Base-by-base conservation (phyloP, 768 basidiomycete species). In the Hypsizygus marmoreus region DNA sequence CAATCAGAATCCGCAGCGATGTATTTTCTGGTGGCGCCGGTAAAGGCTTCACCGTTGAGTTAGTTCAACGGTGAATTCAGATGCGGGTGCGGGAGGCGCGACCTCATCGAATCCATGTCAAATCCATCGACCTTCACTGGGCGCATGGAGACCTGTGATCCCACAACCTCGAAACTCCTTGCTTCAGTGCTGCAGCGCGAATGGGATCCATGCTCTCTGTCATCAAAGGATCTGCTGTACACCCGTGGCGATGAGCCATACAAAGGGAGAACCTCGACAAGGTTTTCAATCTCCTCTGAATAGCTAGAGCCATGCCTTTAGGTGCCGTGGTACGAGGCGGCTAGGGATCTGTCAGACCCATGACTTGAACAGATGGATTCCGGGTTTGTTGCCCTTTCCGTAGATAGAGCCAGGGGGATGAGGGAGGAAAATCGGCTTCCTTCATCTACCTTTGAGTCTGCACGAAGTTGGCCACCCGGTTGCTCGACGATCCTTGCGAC, bases 401-500 rank as follows among this genome's bases (percentile, higher is more conserved):
- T 55, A 9, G 68, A 64, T 2, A 84, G 59, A 1, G 76, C 65
- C 50, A 91, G 77, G 6, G 86, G 84, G 29, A 88, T 76, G 6
- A 86, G 65, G 64, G 85, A 83, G 1, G 84, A 87, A 68, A 91
- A 91, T 4, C 75, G 73, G 25, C 84, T 86, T 7, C 89, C 90
- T 55, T 76, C 63, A 34, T 71, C 74, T n/a, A 80, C 69, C 39
- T 78, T 75, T 0, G 87, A 90, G 46, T 90, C 86, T 3, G 88
- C 88, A 5, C 86, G 80, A 2, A 93, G 74, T 60, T 88, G 88
- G 3, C 89, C 90, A 0, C 81, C 84, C 1, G 90, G 74, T 50
- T 88, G 88, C 54, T 85, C 82, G 3, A 91, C 84, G 31, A 91
- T 88, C 12, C 88, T 74, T 0, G 87, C 86, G 9, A 91, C 89